Base-by-base conservation (phyloP, 495 filamentous ascomycete species). In the Hypoxylon crocopeplum region DNA sequence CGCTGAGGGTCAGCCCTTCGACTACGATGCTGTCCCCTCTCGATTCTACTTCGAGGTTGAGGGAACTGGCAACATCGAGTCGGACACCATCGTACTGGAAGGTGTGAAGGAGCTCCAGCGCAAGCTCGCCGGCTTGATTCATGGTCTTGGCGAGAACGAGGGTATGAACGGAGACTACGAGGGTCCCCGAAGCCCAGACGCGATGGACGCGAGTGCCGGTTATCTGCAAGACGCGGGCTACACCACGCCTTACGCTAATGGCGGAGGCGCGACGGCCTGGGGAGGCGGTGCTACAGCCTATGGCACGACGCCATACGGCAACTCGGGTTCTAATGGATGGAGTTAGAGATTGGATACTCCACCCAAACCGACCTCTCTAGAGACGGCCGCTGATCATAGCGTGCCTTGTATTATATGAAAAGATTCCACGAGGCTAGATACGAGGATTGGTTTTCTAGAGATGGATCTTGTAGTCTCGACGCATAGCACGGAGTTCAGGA, bases 21-120 rank as follows among this genome's bases (percentile, higher is more conserved):
- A 97, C 73, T 97, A 90, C 73, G 89, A 97, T 60, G 94, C 91
- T 13, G 82, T 88, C 17, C 92, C 94, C 3, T 81, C 78, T 41
- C 83, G 80, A 49, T 98, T 97, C 76, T 98, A 95, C 79, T 85
- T 93, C 62, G 91, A 97, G 57, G 88, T 98, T 21, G 94, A 98
- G 70, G 90, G 88, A 30, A 86, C 89, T 56, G 94, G 94, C 12
- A 88, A 86, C 58, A 82, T 98, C 7, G 88, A 92, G 4, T 93
- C 95, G 0, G 92, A 98, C 64, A 79, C 78, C 38, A 91, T 98
- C 49, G 82, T 98, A 48, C 86, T 91, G 52, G 88, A 95, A 67
- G 92, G 92, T 20, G 96, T 98, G 70, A 86, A 89, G 65, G 86
- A 92, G 17, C 73, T 98, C 19, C 93, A 98, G 70, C 83, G 87